Evolutionary conservation across 78 protist genomes (phyloP).

Genomic region (Paulinella micropora): DNA sequence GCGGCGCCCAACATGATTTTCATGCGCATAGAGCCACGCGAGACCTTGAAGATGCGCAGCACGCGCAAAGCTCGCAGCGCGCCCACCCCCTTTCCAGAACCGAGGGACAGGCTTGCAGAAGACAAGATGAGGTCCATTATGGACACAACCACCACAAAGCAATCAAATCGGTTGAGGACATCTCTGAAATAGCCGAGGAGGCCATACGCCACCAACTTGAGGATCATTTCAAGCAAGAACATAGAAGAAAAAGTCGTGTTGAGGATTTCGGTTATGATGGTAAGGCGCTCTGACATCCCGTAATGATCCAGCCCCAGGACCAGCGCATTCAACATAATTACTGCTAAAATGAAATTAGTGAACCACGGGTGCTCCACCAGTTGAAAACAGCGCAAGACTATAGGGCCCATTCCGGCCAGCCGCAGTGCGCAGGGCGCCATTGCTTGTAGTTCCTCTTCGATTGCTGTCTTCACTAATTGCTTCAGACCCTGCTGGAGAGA

Average conservation of each 20-base stretch:
- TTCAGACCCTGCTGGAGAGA: too few species aligned
- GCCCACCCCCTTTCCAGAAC: not conserved
- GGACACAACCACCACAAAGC: conserved; percentile 3
- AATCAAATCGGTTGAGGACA: not conserved
- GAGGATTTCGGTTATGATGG: not conserved
- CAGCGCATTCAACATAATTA: not conserved
- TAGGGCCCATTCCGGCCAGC: too few species aligned
- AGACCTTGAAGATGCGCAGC: not conserved
- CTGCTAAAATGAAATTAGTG: not conserved
- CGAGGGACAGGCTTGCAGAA: too few species aligned
- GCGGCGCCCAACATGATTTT: not conserved
- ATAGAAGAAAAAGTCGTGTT: not conserved
- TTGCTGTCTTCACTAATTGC: too few species aligned
- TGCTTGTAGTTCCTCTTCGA: too few species aligned
- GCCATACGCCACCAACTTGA: conserved; percentile 6
- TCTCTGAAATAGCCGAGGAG: not conserved
- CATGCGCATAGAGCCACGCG: not conserved
- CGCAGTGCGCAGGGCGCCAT: too few species aligned
- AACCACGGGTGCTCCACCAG: not conserved
- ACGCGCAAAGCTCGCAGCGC: not conserved
- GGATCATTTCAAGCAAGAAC: conserved; percentile 7
- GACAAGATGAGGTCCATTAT: not conserved
- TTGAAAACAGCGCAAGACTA: not conserved
- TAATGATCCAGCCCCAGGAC: not conserved
- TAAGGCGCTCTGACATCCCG: not conserved